Base-by-base conservation (phyloP, 2,329 filamentous ascomycete species). In the Nemania sp. region DNA sequence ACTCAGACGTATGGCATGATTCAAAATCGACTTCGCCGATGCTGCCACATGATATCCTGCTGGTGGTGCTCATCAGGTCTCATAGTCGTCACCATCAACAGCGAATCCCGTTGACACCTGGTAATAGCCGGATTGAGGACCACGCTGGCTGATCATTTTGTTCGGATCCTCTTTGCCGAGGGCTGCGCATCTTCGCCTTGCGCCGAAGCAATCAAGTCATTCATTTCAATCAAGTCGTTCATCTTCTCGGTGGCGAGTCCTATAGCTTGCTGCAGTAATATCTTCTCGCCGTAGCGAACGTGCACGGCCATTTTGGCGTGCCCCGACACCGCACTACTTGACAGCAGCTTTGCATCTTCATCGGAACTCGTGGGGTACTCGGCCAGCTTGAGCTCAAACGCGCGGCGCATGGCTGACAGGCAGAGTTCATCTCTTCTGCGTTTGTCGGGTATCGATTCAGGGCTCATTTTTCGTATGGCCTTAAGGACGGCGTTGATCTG, bases 251-350 rank as follows among this genome's bases (percentile, higher is more conserved):
- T 70, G 42, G 71, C 59, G 12, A 71, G 62, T 9, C 56, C 61
- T 54, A 80, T 75, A 1, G 84, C 76, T 64, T 83, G 77, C 50
- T 76, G 71, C 20, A 91, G 66, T 5, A 92, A 75, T 61, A 79
- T 77, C 69, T 91, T 91, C 71, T 93, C 89, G 12, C 89, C 89
- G 2, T 86, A 71, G 54, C 89, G 80, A 30, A 91, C 86, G 45
- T 81, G 74, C 19, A 85, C 65, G 0, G 89, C 89, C 84, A 89
- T 88, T 37, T 72, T 74, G 12, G 69, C 68, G 44, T 79, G 72
- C 24, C 72, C 63, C 3, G 58, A 57, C 6, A 76, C 52, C 12
- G 60, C 60, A 5, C 62, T 55, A 2, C 52, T 52, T 9, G 64
- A 54, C 17, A 79, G 64, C 0, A 78, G 59, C n/a, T 64, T 52